Conservation (phyloP, 2,329 filamentous ascomycete genomes). For the Nigrospora sphaerica region DNA sequence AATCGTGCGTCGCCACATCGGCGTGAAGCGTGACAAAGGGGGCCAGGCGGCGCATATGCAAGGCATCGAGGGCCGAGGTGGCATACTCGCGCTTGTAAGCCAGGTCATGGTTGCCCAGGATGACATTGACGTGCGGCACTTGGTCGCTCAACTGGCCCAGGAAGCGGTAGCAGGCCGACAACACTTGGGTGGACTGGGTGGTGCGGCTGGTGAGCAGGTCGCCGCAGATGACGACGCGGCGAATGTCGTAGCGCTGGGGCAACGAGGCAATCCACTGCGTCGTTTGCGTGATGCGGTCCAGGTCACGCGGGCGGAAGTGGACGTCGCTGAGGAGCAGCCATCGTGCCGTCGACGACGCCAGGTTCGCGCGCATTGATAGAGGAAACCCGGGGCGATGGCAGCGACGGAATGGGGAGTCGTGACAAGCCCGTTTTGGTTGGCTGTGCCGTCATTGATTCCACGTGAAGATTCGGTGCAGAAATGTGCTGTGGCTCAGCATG, state of each 20-base stretch:
- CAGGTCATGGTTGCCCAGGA: conserved; percentile 27
- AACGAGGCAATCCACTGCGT: conserved; percentile 21
- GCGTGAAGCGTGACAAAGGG: conserved; percentile 18
- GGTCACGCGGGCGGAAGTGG: conserved; percentile 22
- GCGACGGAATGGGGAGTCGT: no score
- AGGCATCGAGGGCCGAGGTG: conserved; percentile 22
- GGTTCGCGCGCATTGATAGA: no score
- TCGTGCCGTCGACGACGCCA: conserved; percentile 4
- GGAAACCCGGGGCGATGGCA: no score
- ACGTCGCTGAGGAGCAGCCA: conserved; percentile 26
- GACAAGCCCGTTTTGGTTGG: no score
- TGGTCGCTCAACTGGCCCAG: conserved; percentile 15
- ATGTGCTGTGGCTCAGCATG: no score
- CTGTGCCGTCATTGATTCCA: no score
- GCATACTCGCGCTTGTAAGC: conserved; percentile 20
- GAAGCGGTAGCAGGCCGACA: conserved; percentile 24
- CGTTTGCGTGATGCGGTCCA: conserved; percentile 19
- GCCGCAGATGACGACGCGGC: conserved; percentile 22
- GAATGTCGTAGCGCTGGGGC: conserved; percentile 11
- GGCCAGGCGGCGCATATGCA: conserved; percentile 14
- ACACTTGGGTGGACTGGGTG: conserved; percentile 19
- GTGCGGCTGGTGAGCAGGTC: conserved; percentile 22
- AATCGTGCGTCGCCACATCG: conserved; percentile 11
- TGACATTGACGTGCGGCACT: conserved; percentile 21
- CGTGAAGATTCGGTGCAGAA: no score